Evolutionary conservation across 352 stramenopile species (phyloP), one percentile per base, ranked within the genome.

Genomic region (Phytophthora capsici): DNA sequence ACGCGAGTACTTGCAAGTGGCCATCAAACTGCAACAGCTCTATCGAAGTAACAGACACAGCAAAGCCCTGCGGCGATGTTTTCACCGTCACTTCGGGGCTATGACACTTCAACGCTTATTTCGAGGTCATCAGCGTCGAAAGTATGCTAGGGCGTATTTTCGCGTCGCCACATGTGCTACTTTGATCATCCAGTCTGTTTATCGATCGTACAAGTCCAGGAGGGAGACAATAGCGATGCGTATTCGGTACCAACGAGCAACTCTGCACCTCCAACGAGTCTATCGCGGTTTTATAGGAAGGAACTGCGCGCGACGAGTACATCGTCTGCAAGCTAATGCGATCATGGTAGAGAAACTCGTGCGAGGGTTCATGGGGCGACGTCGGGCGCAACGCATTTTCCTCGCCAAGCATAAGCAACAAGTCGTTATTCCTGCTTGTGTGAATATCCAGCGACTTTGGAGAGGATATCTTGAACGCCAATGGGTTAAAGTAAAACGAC

Each of bases 101-200:
- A 57, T 92, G 6, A 54, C 63, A n/a, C 64, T 93, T n/a, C 83
- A 92, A 58, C 71, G 82, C 6, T 23, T 90, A 16, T 89, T 75
- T 40, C 84, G 86, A 6, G 84, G 73, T 6, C 73, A 87, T 38
- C 61, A 61, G n/a, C 71, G 66, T 8, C 80, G 86, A 0, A 71
- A 77, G 20, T 92, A 84, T 43, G 70, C 68, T 5, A 70, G n/a
- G 4, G 71, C 73, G 1, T 90, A 84, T 64, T 84, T 72, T 8
- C 63, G 60, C 4, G 82, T 91, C 6, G 68, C 69, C 25, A 79
- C 74, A 6, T 89, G 80, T 30, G 86, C 86, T 10, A 52, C 61
- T 8, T 57, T 88, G 17, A 77, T 92, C 48, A 73, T 92, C 14
- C 86, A 94, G 64, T 86, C 84, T 0, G 78, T 91, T 3, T 91